phyloP scores from a whole-genome alignment of 2,329 filamentous ascomycete genomes.

The Monosporascus sp. region DNA sequence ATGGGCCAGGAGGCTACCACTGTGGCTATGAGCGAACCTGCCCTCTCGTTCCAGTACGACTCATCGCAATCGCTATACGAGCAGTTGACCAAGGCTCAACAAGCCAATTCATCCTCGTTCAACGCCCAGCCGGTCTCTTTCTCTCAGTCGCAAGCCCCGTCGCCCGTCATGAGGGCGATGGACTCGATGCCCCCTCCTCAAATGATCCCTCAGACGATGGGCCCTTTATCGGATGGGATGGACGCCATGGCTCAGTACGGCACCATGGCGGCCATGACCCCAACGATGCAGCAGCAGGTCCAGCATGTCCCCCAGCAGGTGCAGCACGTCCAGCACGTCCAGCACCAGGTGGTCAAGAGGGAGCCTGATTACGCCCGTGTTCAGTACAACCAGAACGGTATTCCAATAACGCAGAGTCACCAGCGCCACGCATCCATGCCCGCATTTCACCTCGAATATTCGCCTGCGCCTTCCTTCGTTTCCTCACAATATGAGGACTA shows the following conservation, averaged over 20 bases:
- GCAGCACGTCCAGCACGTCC: conserved; percentile 52
- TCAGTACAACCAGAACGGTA: conserved; percentile 88
- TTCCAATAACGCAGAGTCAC: conserved; percentile 76
- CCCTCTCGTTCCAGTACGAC: conserved; percentile 97
- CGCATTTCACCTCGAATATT: conserved; percentile 90
- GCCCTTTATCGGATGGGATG: conserved; percentile 56
- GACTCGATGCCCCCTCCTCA: conserved; percentile 91
- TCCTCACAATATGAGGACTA: conserved; percentile 99
- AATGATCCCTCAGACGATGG: conserved; percentile 63
- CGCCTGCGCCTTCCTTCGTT: conserved; percentile 92
- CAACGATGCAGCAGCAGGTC: conserved; percentile 59
- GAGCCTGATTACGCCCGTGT: conserved; percentile 78
- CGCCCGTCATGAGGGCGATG: conserved; percentile 83
- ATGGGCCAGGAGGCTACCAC: conserved; percentile 97
- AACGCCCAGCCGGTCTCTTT: conserved; percentile 68
- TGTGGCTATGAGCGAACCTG: conserved; percentile 92
- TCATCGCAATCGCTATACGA: conserved; percentile 98
- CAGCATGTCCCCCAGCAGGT: conserved; percentile 47
- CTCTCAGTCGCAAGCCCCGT: conserved; percentile 73
- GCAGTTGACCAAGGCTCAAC: conserved; percentile 98
- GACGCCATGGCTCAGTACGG: conserved; percentile 69
- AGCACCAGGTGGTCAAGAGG: conserved; percentile 66
- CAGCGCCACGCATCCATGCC: conserved; percentile 98
- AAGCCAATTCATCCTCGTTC: conserved; percentile 97
- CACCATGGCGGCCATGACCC: conserved; percentile 64